Conservation (phyloP, 2,329 filamentous ascomycete species). For the Phaeosphaeriaceae sp. region DNA sequence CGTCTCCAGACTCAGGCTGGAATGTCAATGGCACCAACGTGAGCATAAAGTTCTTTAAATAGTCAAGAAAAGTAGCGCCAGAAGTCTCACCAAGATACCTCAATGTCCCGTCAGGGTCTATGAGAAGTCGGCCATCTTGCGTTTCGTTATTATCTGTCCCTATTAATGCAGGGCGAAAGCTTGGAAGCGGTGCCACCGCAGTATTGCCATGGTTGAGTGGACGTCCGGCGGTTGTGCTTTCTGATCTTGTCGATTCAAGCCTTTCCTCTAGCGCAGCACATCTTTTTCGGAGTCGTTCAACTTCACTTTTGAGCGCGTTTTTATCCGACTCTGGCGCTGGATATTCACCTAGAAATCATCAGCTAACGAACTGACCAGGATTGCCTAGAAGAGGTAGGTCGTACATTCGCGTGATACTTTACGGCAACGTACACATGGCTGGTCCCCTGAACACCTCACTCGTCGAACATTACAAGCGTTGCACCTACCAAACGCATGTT, state of each 20-base stretch:
- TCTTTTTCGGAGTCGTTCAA: constrained; percentile 29
- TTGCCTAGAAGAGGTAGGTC: not conserved
- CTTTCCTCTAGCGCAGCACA: constrained; percentile 26
- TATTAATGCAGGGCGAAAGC: constrained; percentile 11
- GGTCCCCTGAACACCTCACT: constrained; percentile 32
- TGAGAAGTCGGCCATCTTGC: constrained; percentile 24
- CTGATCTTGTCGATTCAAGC: constrained; percentile 20
- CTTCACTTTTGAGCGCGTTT: constrained; percentile 25
- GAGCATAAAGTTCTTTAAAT: constrained; percentile 34
- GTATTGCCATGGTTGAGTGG: constrained; percentile 15
- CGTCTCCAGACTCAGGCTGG: constrained; percentile 20
- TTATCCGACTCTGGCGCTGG: constrained; percentile 27
- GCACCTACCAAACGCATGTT: constrained; percentile 23
- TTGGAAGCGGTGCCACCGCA: constrained; percentile 9
- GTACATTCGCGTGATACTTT: constrained; percentile 24
- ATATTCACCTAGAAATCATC: constrained; percentile 17
- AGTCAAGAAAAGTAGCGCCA: constrained; percentile 34
- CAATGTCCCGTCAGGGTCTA: constrained; percentile 22
- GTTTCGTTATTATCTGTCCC: constrained; percentile 17
- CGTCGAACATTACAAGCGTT: constrained; percentile 36
- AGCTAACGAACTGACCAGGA: not conserved
- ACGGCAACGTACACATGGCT: constrained; percentile 32
- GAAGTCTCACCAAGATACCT: constrained; percentile 34
- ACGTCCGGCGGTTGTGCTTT: constrained; percentile 20
- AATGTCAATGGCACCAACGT: constrained; percentile 26